phyloP scores from a whole-genome alignment of 768 basidiomycete species.

The Russula sp. region DNA sequence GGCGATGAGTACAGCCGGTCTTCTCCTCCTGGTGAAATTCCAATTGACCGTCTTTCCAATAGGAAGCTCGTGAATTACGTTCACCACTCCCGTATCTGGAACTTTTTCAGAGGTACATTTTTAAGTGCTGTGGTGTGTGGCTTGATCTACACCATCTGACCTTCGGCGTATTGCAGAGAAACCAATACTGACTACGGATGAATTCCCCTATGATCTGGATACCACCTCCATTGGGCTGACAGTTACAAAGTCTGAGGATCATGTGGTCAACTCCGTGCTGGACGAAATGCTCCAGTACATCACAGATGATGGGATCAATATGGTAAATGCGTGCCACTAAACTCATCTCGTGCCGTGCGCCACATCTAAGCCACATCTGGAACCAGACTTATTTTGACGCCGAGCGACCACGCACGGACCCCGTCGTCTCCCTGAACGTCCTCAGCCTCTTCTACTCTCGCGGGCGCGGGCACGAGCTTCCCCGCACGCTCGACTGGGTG shows the following conservation, averaged over 20 bases:
- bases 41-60: background rate
- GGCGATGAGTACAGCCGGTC: conserved; percentile 32
- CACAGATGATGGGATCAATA: conserved; percentile 42
- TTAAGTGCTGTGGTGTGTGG: conserved; percentile 31
- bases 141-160: background rate
- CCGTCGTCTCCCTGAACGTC: conserved; percentile 45
- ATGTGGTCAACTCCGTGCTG: conserved; percentile 38
- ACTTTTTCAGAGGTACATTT: conserved; percentile 43
- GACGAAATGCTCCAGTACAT: conserved; percentile 50
- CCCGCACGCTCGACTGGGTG: conserved; percentile 42
- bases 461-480: conserved; percentile 41
- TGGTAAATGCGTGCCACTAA: conserved; percentile 13
- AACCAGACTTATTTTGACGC: conserved; percentile 50
- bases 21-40: background rate
- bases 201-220: conserved; percentile 49
- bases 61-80: conserved; percentile 38
- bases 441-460: conserved; percentile 43
- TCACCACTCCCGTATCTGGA: conserved; percentile 40
- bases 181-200: conserved; percentile 37
- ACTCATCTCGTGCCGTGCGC: background rate
- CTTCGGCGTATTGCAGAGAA: conserved; percentile 28
- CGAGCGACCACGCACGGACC: conserved; percentile 44
- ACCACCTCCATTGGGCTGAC: conserved; percentile 50
- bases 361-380: conserved; percentile 1
- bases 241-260: conserved; percentile 30